Evolutionary conservation across 2,329 filamentous ascomycete species (phyloP).

Genomic region (Botrytis squamosa): DNA sequence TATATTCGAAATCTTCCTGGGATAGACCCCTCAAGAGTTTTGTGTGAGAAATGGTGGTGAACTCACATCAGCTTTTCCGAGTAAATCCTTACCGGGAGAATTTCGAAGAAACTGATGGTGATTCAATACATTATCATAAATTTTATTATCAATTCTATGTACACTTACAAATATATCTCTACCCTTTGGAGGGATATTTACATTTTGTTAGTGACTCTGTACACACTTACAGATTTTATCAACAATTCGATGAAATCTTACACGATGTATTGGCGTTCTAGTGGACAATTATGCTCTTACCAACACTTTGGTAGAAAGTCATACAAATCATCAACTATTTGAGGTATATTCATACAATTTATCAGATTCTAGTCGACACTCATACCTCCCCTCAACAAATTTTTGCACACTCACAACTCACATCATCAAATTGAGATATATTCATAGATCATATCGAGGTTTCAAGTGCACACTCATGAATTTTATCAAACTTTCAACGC

Average conservation of each 20-base stretch:
- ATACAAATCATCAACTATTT: background rate
- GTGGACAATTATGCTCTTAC: background rate
- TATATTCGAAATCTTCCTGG: background rate
- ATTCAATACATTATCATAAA: background rate
- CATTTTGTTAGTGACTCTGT: background rate
- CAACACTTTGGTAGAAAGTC: background rate
- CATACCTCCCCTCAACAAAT: background rate
- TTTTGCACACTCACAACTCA: background rate
- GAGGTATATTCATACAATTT: background rate
- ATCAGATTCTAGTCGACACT: background rate
- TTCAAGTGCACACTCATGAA: background rate
- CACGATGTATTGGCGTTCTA: background rate
- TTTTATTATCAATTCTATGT: background rate
- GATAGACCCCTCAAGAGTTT: background rate
- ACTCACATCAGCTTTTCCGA: background rate
- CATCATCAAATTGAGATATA: background rate
- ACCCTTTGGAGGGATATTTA: background rate
- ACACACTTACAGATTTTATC: background rate
- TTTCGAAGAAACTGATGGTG: background rate
- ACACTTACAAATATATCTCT: too few species aligned
- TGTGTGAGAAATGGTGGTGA: background rate
- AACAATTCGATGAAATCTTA: background rate
- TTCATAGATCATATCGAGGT: background rate
- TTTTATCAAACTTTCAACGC: background rate
- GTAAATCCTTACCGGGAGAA: accelerated